These are phyloP conservation scores for Paraconiothyrium sp. DNA, from an alignment of 2,329 filamentous ascomycete species.

Conservation along the genomic window DNA sequence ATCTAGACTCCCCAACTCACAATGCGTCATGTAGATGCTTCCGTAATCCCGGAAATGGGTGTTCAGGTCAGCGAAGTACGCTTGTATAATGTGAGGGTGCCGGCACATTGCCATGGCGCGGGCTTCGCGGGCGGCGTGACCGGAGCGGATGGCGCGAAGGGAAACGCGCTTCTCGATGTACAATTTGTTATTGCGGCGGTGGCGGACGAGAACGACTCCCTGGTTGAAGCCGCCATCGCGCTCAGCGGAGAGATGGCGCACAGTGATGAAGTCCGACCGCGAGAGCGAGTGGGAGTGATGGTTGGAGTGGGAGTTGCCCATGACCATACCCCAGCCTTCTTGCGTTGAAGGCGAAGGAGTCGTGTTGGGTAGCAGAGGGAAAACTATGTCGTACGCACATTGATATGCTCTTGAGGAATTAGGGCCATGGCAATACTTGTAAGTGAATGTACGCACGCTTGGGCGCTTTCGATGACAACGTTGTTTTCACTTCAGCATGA, in stretches of 20 bases:
- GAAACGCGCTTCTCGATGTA: slow-evolving; percentile 21
- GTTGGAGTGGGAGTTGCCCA: too few relatives aligned
- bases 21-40: slow-evolving; percentile 25
- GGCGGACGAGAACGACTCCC: slow-evolving; percentile 9
- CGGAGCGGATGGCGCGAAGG: neutral
- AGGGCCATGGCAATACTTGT: too few relatives aligned
- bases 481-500: too few relatives aligned
- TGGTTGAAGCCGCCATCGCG: neutral
- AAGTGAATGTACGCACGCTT: too few relatives aligned
- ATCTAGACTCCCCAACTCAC: slow-evolving; percentile 28
- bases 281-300: neutral
- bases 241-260: neutral
- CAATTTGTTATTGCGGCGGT: neutral
- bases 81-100: slow-evolving; percentile 16
- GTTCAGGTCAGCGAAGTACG: slow-evolving; percentile 9
- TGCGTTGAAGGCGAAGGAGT: too few relatives aligned
- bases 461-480: too few relatives aligned
- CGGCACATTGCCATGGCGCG: slow-evolving; percentile 7
- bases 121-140: slow-evolving; percentile 18
- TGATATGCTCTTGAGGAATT: too few relatives aligned
- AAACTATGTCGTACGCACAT: too few relatives aligned
- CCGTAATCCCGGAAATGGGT: neutral
- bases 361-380: too few relatives aligned
- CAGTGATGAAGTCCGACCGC: neutral
- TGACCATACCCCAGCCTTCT: too few relatives aligned